phyloP scores from a whole-genome alignment of 1,284 basidiomycete species.

The Paramarasmius palmivorus region DNA sequence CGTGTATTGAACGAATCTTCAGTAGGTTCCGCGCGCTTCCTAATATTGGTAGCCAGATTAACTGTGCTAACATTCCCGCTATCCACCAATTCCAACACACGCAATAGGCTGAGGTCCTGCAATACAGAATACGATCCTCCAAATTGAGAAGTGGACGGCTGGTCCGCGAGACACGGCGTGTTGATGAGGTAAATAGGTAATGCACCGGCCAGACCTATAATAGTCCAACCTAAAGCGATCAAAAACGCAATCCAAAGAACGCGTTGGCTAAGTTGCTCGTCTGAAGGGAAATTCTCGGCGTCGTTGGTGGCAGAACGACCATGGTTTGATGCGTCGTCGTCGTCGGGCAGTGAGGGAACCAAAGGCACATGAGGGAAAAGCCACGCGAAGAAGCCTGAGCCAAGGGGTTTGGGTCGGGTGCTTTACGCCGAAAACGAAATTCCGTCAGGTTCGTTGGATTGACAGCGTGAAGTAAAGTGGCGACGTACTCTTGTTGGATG shows the following conservation, averaged over 20 bases:
- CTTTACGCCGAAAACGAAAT: constrained; percentile 33
- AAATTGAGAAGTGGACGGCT: constrained; percentile 43
- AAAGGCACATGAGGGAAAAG: constrained; percentile 69
- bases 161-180: constrained; percentile 65
- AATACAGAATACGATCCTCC: constrained; percentile 67
- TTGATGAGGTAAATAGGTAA: constrained; percentile 72
- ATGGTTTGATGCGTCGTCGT: constrained; percentile 47
- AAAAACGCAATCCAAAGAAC: constrained; percentile 65
- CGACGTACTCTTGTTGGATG: constrained; percentile 62
- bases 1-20: constrained; percentile 50
- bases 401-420: constrained; percentile 61
- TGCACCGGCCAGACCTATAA: constrained; percentile 65
- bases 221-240: constrained; percentile 62
- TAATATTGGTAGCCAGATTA: constrained; percentile 25
- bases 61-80: constrained; percentile 39
- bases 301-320: constrained; percentile 49
- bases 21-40: constrained; percentile 34
- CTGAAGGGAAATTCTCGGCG: constrained; percentile 64
- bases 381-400: constrained; percentile 61
- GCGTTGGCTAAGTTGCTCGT: constrained; percentile 70
- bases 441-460: neutral
- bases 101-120: constrained; percentile 73
- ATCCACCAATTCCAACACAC: constrained; percentile 66
- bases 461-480: neutral
- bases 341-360: constrained; percentile 56